Percentiles rank a stretch among this genome's conserved stretches.
phyloP scores from a whole-genome alignment of 352 stramenopile genomes.

The Pythium dissimile region DNA sequence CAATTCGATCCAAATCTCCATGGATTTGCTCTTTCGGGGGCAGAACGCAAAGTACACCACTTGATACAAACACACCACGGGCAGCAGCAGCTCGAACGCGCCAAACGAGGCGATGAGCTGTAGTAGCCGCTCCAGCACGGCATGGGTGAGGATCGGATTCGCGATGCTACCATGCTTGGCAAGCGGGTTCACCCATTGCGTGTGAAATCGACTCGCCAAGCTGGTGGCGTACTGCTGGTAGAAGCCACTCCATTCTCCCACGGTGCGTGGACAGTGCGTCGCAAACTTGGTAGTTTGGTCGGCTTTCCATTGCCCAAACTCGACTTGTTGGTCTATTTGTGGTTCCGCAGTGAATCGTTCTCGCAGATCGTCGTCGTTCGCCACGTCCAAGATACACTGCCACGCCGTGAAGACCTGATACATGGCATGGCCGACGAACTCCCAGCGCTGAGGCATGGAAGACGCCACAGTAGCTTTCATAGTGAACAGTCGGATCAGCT shows the following conservation, averaged over 20 bases:
- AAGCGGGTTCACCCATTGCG: conserved; percentile 39
- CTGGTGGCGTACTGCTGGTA: conserved; percentile 41
- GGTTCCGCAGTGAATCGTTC: conserved; percentile 29
- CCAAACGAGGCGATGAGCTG: conserved; percentile 29
- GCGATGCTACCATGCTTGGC: conserved; percentile 29
- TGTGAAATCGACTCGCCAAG: conserved; percentile 43
- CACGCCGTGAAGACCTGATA: conserved; percentile 47
- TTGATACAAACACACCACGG: conserved; percentile 46
- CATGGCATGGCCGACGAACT: conserved; percentile 30
- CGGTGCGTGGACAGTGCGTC: conserved; percentile 8
- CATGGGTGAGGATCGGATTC: conserved; percentile 43
- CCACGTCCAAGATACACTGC: conserved; percentile 41
- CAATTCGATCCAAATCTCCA: conserved; percentile 58
- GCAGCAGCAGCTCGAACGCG: conserved; percentile 33
- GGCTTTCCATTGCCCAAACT: conserved; percentile 63
- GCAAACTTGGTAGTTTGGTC: conserved; percentile 26
- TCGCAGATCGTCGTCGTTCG: conserved; percentile 42
- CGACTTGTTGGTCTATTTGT: conserved; percentile 11
- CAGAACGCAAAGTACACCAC: conserved; percentile 43
- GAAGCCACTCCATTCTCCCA: conserved; percentile 46
- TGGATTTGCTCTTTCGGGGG: conserved; percentile 25
- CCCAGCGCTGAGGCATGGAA: conserved; percentile 32
- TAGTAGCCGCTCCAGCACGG: conserved; percentile 48
- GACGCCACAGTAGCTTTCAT: conserved; percentile 36
- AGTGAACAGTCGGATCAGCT: conserved; percentile 49